phyloP scores from a whole-genome alignment of 2,329 filamentous ascomycete genomes.

The Colletotrichum lini region DNA sequence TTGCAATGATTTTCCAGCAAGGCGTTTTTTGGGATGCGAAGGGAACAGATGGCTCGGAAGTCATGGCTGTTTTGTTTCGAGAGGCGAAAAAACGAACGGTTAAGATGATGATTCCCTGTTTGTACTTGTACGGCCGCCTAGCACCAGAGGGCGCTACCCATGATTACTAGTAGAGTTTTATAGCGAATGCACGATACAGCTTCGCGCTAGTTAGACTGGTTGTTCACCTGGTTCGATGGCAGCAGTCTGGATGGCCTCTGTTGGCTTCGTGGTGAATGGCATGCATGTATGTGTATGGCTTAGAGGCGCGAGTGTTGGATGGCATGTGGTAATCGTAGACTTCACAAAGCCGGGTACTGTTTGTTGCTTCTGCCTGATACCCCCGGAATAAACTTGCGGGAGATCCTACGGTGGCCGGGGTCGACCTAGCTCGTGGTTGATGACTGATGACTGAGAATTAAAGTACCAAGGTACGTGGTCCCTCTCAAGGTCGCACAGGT shows the following conservation, averaged over 20 bases:
- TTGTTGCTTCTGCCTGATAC: too few species aligned
- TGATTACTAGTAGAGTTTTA: neutral
- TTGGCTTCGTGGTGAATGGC: neutral
- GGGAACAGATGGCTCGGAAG: neutral
- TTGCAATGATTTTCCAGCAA: constrained; percentile 39
- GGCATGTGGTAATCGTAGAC: neutral
- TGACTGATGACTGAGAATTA: neutral
- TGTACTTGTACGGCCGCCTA: constrained; percentile 34
- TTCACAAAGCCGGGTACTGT: too few species aligned
- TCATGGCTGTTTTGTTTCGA: constrained; percentile 3
- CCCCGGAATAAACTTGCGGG: neutral
- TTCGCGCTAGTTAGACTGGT: constrained; percentile 28
- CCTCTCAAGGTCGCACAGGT: too few species aligned
- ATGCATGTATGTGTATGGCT: neutral
- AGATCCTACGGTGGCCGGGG: neutral
- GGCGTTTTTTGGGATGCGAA: constrained; percentile 32
- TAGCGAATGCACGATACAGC: constrained; percentile 5
- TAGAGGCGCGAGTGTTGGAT: neutral
- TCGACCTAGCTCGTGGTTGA: constrained; percentile 2
- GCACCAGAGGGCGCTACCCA: neutral
- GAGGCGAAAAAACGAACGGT: neutral
- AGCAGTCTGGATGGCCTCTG: neutral
- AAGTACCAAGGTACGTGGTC: neutral
- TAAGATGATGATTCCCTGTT: constrained; percentile 25
- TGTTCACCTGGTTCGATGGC: neutral